phyloP scores from a whole-genome alignment of 176 grass and related monocot species.

The Carex parvula region DNA sequence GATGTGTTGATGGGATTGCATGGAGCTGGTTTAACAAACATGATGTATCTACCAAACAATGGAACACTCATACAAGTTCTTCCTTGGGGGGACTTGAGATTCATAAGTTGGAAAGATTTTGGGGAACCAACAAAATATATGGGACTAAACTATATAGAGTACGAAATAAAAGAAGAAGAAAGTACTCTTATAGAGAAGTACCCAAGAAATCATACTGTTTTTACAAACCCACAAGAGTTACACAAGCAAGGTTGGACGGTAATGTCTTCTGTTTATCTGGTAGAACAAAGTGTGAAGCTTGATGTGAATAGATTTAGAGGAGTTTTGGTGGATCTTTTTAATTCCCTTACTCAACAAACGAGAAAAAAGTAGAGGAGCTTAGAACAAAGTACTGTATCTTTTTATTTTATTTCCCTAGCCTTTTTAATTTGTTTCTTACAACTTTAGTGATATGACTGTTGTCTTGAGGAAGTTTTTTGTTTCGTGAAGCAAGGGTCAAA shows the following conservation, averaged over 20 bases:
- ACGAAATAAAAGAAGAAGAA: slow-evolving; percentile 59
- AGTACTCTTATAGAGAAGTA: slow-evolving; percentile 69
- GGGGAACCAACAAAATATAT: slow-evolving; percentile 59
- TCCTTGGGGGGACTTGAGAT: slow-evolving; percentile 68
- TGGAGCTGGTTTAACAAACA: slow-evolving; percentile 78
- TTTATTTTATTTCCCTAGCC: background rate
- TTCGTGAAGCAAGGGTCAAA: slow-evolving; percentile 9
- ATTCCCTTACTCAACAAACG: slow-evolving; percentile 51
- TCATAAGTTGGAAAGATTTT: slow-evolving; percentile 58
- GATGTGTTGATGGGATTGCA: slow-evolving; percentile 40
- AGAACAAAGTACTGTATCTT: background rate
- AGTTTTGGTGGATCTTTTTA: slow-evolving; percentile 52
- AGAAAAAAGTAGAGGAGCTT: slow-evolving; percentile 4
- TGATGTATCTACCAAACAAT: slow-evolving; percentile 61
- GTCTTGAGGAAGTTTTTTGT: background rate
- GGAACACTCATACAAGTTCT: slow-evolving; percentile 67
- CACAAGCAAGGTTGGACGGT: slow-evolving; percentile 59
- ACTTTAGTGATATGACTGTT: background rate
- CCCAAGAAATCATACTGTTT: slow-evolving; percentile 55
- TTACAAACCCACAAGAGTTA: slow-evolving; percentile 54
- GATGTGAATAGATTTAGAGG: slow-evolving; percentile 58
- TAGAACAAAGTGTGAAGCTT: slow-evolving; percentile 71
- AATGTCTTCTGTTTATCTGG: slow-evolving; percentile 66
- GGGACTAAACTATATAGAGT: slow-evolving; percentile 65
- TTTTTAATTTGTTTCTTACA: background rate